These are phyloP conservation scores for Cutaneotrichosporon dermatis DNA, from an alignment of 1,284 basidiomycete genomes.

Conservation along the genomic window DNA sequence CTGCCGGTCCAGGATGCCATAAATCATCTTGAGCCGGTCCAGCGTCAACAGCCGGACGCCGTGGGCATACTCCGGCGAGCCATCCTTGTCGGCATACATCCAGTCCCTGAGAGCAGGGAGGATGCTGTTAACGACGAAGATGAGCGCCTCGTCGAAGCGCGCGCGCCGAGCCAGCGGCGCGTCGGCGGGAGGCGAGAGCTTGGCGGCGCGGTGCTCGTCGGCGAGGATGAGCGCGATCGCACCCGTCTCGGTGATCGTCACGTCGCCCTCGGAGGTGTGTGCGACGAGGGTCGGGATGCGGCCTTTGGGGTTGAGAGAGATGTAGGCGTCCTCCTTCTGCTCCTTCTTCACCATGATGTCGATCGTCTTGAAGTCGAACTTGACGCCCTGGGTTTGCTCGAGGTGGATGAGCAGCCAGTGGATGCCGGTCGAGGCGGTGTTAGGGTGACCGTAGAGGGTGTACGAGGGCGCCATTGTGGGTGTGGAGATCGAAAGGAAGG, in stretches of 20 bases:
- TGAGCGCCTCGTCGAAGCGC: constrained; percentile 20
- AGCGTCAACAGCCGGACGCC: constrained; percentile 13
- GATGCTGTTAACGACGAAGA: constrained; percentile 22
- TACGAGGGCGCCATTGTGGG: constrained; percentile 8
- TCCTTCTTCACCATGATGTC: constrained; percentile 10
- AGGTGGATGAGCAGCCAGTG: constrained; percentile 29
- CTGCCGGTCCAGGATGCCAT: neutral
- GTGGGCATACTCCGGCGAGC: constrained; percentile 1
- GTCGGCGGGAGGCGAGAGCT: constrained; percentile 9
- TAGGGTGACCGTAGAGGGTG: constrained; percentile 22
- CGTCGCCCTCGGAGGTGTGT: neutral
- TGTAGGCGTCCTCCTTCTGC: constrained; percentile 20
- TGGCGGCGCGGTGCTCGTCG: constrained; percentile 13
- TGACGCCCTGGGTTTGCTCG: constrained; percentile 10
- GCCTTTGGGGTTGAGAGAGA: constrained; percentile 24
- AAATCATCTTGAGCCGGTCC: constrained; percentile 8
- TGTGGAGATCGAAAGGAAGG: no score
- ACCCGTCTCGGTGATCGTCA: constrained; percentile 20
- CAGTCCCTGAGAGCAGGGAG: constrained; percentile 27
- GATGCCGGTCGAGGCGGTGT: constrained; percentile 19
- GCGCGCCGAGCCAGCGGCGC: constrained; percentile 6
- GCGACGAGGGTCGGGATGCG: constrained; percentile 23
- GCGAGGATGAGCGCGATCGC: constrained; percentile 22
- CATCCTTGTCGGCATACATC: constrained; percentile 25
- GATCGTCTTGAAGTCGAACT: constrained; percentile 15